phyloP scores from a whole-genome alignment of 345 rosid genomes.

The Salix exigua region DNA sequence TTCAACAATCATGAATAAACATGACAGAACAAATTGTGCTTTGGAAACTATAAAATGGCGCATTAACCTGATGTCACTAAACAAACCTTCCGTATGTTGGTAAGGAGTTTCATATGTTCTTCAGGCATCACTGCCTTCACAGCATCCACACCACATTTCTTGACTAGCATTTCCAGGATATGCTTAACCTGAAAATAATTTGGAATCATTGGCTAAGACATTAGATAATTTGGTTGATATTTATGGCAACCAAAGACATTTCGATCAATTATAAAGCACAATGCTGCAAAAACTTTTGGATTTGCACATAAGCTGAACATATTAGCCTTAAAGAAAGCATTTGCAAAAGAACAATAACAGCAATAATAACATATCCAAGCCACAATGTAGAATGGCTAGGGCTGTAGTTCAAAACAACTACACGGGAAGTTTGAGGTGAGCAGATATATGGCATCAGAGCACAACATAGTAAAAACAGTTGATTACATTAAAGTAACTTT shows the following conservation, averaged over 20 bases:
- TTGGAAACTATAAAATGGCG: not conserved
- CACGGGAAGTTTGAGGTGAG: too few relatives aligned
- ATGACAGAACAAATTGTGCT: conserved; percentile 1
- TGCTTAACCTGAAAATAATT: conserved; percentile 60
- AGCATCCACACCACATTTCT: conserved; percentile 89
- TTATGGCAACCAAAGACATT: not conserved
- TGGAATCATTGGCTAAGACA: not conserved
- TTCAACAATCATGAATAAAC: conserved; percentile 20
- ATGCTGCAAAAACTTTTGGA: not conserved
- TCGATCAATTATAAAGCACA: not conserved
- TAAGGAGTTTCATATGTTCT: conserved; percentile 90
- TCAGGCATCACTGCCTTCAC: conserved; percentile 96
- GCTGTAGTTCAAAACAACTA: too few relatives aligned
- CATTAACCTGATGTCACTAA: not conserved
- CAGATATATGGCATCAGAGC: too few relatives aligned
- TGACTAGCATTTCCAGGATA: conserved; percentile 88
- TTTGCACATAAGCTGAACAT: not conserved
- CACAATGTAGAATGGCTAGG: not conserved
- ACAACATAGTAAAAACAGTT: too few relatives aligned
- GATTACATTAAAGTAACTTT: too few relatives aligned
- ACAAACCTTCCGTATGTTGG: conserved; percentile 89
- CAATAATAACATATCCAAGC: not conserved
- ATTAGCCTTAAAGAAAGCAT: not conserved
- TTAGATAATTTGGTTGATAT: not conserved
- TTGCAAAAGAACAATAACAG: not conserved